These are phyloP conservation scores for Argentina anserina DNA, from an alignment of 306 rosid genomes.

Conservation along the genomic window DNA sequence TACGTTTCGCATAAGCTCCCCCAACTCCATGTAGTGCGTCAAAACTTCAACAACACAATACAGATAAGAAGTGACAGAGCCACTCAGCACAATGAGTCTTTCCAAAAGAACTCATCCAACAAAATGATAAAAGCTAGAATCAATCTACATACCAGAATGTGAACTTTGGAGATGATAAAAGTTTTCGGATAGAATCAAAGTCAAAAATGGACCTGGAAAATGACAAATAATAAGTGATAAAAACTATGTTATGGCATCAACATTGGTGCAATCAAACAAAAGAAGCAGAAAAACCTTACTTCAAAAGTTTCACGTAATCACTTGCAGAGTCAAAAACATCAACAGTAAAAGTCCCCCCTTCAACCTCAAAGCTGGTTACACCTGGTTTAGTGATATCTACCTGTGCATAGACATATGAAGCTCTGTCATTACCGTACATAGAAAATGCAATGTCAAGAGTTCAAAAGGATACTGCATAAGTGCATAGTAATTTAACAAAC, in stretches of 20 bases:
- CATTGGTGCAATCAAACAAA: background rate
- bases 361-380: conserved; percentile 69
- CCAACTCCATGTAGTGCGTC: conserved; percentile 92
- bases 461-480: background rate
- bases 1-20: conserved; percentile 92
- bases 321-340: conserved; percentile 96
- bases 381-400: conserved; percentile 67
- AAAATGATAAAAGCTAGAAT: conserved; percentile 17
- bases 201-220: conserved; percentile 87
- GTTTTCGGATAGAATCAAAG: conserved; percentile 66
- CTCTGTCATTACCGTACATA: conserved; percentile 19
- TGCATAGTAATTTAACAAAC: background rate
- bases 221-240: conserved; percentile 1
- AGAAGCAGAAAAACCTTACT: conserved; percentile 45
- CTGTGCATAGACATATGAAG: conserved; percentile 45
- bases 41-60: conserved; percentile 45
- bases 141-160: conserved; percentile 70
- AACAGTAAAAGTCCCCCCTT: conserved; percentile 93
- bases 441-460: background rate
- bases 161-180: conserved; percentile 77
- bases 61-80: conserved; percentile 4
- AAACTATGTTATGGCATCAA: background rate
- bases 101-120: conserved; percentile 7
- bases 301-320: conserved; percentile 84
- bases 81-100: background rate